Percentiles rank a stretch among this genome's conserved stretches.
Conservation (phyloP, 2,329 filamentous ascomycete species). For the Aspergillus ruber region DNA sequence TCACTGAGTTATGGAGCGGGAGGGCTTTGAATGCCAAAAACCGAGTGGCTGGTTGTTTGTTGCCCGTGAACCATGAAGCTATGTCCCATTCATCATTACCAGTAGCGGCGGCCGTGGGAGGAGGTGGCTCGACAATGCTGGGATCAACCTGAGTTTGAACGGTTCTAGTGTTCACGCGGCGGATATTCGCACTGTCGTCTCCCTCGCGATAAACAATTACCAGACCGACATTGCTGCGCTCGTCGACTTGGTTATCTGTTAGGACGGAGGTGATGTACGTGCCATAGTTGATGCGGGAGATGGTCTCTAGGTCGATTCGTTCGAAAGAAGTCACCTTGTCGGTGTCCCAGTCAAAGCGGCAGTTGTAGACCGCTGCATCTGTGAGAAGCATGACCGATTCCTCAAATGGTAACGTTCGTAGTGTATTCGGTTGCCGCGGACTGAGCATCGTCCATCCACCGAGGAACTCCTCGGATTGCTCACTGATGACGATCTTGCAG, state of each 20-base stretch:
- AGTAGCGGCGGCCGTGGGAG: slow-evolving; percentile 17
- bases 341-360: slow-evolving; percentile 87
- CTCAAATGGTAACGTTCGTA: slow-evolving; percentile 68
- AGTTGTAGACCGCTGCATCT: slow-evolving; percentile 76
- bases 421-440: slow-evolving; percentile 63
- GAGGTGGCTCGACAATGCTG: neutral
- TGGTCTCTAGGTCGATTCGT: slow-evolving; percentile 67
- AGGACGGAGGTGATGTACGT: slow-evolving; percentile 88
- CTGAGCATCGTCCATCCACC: slow-evolving; percentile 85
- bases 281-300: slow-evolving; percentile 68
- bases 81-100: slow-evolving; percentile 32
- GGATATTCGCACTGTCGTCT: slow-evolving; percentile 55
- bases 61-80: slow-evolving; percentile 34
- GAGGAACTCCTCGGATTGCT: slow-evolving; percentile 76
- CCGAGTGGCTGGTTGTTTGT: slow-evolving; percentile 23
- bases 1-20: slow-evolving; percentile 28
- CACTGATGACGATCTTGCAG: slow-evolving; percentile 75
- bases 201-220: slow-evolving; percentile 70
- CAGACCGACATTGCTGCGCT: slow-evolving; percentile 74
- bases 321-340: slow-evolving; percentile 94
- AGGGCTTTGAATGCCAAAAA: slow-evolving; percentile 41
- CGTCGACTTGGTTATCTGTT: slow-evolving; percentile 68
- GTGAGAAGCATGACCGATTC: slow-evolving; percentile 85
- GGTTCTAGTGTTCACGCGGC: slow-evolving; percentile 78
- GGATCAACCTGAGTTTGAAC: slow-evolving; percentile 50